Percentiles rank a stretch among this genome's conserved stretches.
phyloP scores from a whole-genome alignment of 371 early-diverging fungal species.

The Lichtheimia ornata region DNA sequence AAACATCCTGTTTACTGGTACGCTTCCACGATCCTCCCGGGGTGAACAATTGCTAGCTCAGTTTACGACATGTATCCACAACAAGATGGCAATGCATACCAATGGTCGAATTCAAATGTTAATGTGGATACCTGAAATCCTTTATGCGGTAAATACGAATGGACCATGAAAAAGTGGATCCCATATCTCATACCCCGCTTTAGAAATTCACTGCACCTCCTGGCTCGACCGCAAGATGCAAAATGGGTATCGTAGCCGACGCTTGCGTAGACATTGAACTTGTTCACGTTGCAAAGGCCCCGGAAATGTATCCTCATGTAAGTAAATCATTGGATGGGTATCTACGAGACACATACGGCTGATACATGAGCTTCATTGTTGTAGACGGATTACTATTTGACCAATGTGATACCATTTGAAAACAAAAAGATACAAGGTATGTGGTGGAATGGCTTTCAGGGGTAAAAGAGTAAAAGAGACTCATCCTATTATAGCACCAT shows the following conservation, averaged over 20 bases:
- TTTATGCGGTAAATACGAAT: constrained; percentile 24
- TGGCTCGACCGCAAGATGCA: constrained; percentile 33
- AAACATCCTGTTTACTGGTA: constrained; percentile 45
- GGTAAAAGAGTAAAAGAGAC: too few relatives aligned
- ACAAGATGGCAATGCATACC: constrained; percentile 46
- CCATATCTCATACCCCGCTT: neutral
- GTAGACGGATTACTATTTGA: constrained; percentile 49
- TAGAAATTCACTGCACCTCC: constrained; percentile 44
- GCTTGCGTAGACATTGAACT: constrained; percentile 30
- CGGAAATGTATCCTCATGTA: constrained; percentile 40
- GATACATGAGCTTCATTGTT: too few relatives aligned
- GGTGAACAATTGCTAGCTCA: constrained; percentile 52
- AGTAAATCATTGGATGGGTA: neutral
- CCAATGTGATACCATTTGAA: constrained; percentile 46
- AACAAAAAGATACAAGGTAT: constrained; percentile 46
- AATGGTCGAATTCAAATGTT: constrained; percentile 52
- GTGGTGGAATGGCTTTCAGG: neutral
- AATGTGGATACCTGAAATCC: constrained; percentile 42
- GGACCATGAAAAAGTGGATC: neutral
- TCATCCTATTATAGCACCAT: constrained; percentile 34
- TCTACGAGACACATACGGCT: neutral
- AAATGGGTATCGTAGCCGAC: constrained; percentile 48
- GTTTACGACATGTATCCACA: constrained; percentile 37
- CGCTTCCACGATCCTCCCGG: constrained; percentile 34
- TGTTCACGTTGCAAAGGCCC: constrained; percentile 20